A percentile compares a stretch with the other conserved stretches of the same genome.
Evolutionary conservation across 2,329 filamentous ascomycete genomes (phyloP).

Genomic region (Berkeleyomyces basicola): DNA sequence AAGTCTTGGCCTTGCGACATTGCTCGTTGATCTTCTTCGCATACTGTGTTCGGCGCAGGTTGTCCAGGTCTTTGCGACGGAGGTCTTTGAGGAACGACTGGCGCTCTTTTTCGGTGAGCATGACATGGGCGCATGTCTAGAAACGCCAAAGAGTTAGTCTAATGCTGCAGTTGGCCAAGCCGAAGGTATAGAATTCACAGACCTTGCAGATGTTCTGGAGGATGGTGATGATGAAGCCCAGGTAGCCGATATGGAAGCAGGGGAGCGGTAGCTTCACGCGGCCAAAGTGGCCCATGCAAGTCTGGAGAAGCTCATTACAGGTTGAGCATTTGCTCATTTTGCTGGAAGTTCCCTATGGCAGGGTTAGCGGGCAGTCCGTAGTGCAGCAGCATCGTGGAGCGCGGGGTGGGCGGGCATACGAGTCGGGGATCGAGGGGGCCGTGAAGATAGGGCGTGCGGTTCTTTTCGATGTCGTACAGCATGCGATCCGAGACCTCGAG

Average conservation of each 20-base stretch:
- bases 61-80: constrained; percentile 69
- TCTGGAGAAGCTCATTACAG: constrained; percentile 63
- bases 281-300: constrained; percentile 90
- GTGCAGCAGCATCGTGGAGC: not conserved
- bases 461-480: constrained; percentile 77
- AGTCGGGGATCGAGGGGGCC: constrained; percentile 79
- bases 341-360: constrained; percentile 55
- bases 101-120: constrained; percentile 67
- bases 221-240: constrained; percentile 82
- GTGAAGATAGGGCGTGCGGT: constrained; percentile 58
- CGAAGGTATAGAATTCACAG: constrained; percentile 12
- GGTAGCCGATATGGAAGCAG: constrained; percentile 88
- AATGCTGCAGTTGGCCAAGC: not conserved
- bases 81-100: constrained; percentile 64
- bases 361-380: not conserved
- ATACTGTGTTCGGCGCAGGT: constrained; percentile 65
- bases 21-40: constrained; percentile 79
- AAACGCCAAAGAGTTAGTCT: not conserved
- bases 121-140: constrained; percentile 62
- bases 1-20: constrained; percentile 72
- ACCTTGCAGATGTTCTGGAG: constrained; percentile 90
- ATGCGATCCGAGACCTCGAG: constrained; percentile 87
- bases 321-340: constrained; percentile 69
- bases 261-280: constrained; percentile 81
- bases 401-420: constrained; percentile 22